Base-by-base conservation (phyloP, 1,284 basidiomycete species). In the Cystobasidiaceae sp. region DNA sequence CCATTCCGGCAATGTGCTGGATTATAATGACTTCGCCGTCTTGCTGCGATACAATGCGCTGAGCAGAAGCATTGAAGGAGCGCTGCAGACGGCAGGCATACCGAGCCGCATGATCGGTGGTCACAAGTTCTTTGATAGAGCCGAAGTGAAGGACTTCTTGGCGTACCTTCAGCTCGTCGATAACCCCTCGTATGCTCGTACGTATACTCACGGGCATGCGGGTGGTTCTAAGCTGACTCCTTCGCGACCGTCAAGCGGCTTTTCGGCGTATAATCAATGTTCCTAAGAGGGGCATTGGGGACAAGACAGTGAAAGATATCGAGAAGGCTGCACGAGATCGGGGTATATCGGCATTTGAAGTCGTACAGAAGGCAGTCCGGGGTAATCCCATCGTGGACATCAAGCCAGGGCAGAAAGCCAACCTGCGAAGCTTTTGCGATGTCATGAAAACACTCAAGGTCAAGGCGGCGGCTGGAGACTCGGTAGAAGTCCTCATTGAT, bases 161-260 rank as follows among this genome's bases (percentile, higher is more conserved):
- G 87, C 88, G 1, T 94, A 94, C 76, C 78, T 93, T 0, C 90
- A 91, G 73, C 80, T 94, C 1, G 81, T 87, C 1, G 90, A 93
- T 71, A 94, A 94, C 74, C 85, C 89, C 0, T 78, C 81, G 13
- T 93, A 87, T 72, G 80, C 80, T 4, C 52, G 61, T 64, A 15
- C 19, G 61, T 39, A 6, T n/a, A 17, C 11, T 17, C 1, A 9
- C 5, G 3, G 19, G 7, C 23, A 1, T 33, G 17, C 33, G 13
- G 37, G 3, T 34, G 19, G 21, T 8, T 15, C 11, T 15, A 19
- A 43, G 34, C 17, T 15, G 32, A 45, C 54, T 60, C 37, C n/a
- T 23, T 34, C 7, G 27, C 43, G 15, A 46, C 3, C 15, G 4
- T 41, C n/a, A n/a, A 76, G 77, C 89, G 85, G 90, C 90, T 0